Percentiles rank a stretch among this genome's conserved stretches.
Conservation (phyloP, 306 rosid species). For the Pyrus betulifolia region DNA sequence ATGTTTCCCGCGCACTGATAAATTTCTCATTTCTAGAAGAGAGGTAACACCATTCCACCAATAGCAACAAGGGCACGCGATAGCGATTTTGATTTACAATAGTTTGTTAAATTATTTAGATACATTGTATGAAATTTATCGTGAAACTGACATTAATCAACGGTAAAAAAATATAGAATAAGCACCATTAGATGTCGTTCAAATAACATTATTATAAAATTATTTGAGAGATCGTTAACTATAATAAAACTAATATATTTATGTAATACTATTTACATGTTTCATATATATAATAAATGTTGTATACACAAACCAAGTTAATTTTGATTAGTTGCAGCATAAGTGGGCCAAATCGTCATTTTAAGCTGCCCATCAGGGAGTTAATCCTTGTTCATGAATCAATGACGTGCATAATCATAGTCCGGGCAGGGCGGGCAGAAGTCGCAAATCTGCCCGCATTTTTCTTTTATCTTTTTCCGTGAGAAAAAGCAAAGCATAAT, state of each 20-base stretch:
- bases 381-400: neutral
- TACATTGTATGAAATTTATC: neutral
- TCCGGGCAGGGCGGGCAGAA: slow-evolving; percentile 17
- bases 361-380: neutral
- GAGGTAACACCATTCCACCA: neutral
- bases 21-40: no score
- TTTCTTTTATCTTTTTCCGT: neutral
- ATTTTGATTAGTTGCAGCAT: neutral
- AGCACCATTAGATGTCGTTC: neutral
- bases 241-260: neutral
- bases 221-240: neutral
- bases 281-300: neutral
- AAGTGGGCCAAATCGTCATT: neutral
- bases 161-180: no score
- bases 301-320: neutral
- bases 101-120: no score
- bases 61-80: neutral
- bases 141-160: neutral
- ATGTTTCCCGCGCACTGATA: no score
- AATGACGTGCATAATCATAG: neutral
- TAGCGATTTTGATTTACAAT: neutral
- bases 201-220: neutral
- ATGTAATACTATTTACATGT: neutral
- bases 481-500: slow-evolving; percentile 31
- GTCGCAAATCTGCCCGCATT: slow-evolving; percentile 19